phyloP scores from a whole-genome alignment of 1,139 yeast genomes.

The Scheffersomyces segobiensis region DNA sequence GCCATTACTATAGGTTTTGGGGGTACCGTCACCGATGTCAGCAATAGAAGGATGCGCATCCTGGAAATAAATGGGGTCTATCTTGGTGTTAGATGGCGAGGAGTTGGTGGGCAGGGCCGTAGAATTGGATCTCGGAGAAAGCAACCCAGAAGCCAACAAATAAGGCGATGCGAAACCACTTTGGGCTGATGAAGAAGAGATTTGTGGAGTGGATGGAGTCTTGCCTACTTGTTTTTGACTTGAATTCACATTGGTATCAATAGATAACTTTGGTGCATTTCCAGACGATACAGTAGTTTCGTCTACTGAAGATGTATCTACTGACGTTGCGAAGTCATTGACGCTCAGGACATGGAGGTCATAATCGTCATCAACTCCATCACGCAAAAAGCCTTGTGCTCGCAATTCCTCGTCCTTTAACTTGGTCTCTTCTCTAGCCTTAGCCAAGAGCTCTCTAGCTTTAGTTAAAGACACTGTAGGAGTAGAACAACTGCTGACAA shows the following conservation, averaged over 20 bases:
- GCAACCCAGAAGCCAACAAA: constrained; percentile 55
- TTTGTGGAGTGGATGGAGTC: constrained; percentile 34
- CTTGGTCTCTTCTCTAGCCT: constrained; percentile 73
- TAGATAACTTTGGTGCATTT: constrained; percentile 30
- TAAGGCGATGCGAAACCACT: constrained; percentile 63
- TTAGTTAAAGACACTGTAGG: constrained; percentile 86
- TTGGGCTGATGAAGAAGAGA: constrained; percentile 19
- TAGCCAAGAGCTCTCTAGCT: constrained; percentile 84
- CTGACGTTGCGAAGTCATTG: constrained; percentile 18
- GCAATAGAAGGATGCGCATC: constrained; percentile 7
- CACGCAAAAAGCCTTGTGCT: constrained; percentile 37
- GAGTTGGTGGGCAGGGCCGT: constrained; percentile 24
- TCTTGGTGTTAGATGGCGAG: constrained; percentile 16
- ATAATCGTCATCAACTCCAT: constrained; percentile 22
- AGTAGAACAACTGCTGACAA: constrained; percentile 89
- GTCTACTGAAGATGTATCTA: constrained; percentile 34
- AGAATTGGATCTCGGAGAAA: constrained; percentile 43
- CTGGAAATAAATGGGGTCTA: constrained; percentile 12
- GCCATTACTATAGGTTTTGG: constrained; percentile 27
- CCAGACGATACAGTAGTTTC: constrained; percentile 29
- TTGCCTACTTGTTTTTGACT: constrained; percentile 11
- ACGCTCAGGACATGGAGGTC: constrained; percentile 21
- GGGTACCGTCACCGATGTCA: constrained; percentile 14
- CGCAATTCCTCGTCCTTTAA: constrained; percentile 57
- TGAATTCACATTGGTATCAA: constrained; percentile 30